Conservation (phyloP, 1,139 yeast genomes). For the Candida anutae region DNA sequence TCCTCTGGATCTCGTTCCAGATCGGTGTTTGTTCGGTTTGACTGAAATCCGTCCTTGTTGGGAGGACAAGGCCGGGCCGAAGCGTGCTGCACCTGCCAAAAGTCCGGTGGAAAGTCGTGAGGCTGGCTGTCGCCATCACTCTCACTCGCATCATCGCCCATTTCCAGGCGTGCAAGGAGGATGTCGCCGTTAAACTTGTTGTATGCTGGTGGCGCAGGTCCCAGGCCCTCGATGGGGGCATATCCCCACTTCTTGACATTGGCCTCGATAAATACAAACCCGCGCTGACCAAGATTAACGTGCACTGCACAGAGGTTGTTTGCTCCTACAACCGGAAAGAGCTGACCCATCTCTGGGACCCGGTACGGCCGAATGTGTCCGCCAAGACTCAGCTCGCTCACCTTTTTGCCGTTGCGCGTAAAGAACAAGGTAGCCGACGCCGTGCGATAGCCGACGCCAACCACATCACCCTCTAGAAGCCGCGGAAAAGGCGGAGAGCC, state of each 20-base stretch:
- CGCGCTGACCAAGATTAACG: constrained; percentile 51
- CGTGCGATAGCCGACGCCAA: constrained; percentile 60
- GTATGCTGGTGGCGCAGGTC: constrained; percentile 59
- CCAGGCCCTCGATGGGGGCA: constrained; percentile 52
- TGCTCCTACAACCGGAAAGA: constrained; percentile 48
- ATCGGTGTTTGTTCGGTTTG: no score
- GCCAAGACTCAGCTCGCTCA: constrained; percentile 59
- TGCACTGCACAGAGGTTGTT: constrained; percentile 45
- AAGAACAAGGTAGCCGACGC: constrained; percentile 57
- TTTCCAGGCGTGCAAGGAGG: constrained; percentile 45
- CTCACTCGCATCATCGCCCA: constrained; percentile 32
- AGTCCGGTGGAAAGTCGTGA: constrained; percentile 50
- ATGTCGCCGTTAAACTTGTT: constrained; percentile 49
- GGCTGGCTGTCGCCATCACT: constrained; percentile 39
- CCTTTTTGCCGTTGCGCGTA: constrained; percentile 62
- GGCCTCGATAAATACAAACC: constrained; percentile 52
- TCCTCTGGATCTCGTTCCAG: constrained; percentile 4
- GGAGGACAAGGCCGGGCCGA: neutral
- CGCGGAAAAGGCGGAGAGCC: constrained; percentile 38
- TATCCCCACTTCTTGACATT: constrained; percentile 62
- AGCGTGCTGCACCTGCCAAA: constrained; percentile 31
- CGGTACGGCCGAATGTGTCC: constrained; percentile 53
- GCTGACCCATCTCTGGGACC: constrained; percentile 29
- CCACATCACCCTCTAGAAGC: constrained; percentile 51
- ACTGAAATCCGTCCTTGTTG: neutral